These are phyloP conservation scores for Aspergillus coremiiformis DNA, from an alignment of 495 filamentous ascomycete genomes.

Conservation along the genomic window DNA sequence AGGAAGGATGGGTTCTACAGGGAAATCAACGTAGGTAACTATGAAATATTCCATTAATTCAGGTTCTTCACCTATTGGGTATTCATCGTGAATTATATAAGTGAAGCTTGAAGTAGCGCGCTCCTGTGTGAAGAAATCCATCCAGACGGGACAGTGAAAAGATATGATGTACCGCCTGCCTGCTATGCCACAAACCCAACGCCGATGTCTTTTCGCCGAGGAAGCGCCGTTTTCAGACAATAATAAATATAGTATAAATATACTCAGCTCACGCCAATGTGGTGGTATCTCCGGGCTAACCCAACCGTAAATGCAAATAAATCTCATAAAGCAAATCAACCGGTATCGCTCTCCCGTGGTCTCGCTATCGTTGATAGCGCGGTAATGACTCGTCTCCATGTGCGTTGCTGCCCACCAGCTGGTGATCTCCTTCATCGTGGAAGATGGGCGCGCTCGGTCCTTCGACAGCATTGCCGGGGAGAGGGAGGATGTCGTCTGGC, in stretches of 20 bases:
- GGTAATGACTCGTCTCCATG: constrained; percentile 43
- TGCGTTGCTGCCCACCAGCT: constrained; percentile 32
- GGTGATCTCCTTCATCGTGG: constrained; percentile 54
- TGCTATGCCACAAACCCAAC: constrained; percentile 4
- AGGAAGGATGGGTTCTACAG: background rate
- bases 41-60: background rate
- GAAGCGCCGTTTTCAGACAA: background rate
- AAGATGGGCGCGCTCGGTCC: constrained; percentile 61
- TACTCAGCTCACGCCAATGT: constrained; percentile 9
- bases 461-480: constrained; percentile 36
- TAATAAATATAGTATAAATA: constrained; percentile 1
- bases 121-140: background rate
- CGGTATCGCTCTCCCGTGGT: background rate
- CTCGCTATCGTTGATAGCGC: constrained; percentile 38
- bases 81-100: background rate
- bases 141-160: background rate
- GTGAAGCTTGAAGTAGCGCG: background rate
- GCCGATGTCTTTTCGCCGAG: background rate
- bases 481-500: constrained; percentile 40
- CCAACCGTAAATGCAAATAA: constrained; percentile 18
- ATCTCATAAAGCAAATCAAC: background rate
- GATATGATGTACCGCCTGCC: background rate
- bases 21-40: background rate
- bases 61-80: background rate
- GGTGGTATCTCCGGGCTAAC: constrained; percentile 20